These are phyloP conservation scores for Saccharomycopsis hybrid DNA, from an alignment of 1,139 yeast species.

Conservation along the genomic window DNA sequence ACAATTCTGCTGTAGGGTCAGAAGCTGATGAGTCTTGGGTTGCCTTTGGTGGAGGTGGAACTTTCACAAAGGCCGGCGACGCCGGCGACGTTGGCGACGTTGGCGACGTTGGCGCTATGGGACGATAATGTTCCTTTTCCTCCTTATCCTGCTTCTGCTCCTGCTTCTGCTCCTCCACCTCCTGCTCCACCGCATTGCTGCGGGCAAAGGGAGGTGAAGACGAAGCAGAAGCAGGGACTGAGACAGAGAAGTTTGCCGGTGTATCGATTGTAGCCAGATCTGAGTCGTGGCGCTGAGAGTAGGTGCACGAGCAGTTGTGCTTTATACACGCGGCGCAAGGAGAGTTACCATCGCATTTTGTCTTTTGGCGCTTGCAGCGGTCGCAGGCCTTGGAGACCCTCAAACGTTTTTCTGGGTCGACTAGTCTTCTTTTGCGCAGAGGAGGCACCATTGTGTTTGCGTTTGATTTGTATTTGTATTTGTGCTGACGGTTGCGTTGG, in stretches of 20 bases:
- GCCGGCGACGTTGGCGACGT: background rate
- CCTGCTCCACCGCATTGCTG: too few relatives aligned
- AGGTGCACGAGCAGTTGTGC: conserved; percentile 29
- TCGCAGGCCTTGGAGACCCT: conserved; percentile 57
- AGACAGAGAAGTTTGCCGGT: too few relatives aligned
- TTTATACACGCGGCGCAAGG: conserved; percentile 50
- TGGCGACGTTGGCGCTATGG: background rate
- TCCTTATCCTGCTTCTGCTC: too few relatives aligned
- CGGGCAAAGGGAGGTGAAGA: too few relatives aligned
- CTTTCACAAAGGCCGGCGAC: background rate
- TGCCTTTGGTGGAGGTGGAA: background rate
- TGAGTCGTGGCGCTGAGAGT: background rate
- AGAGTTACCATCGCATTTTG: conserved; percentile 52
- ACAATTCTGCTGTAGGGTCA: conserved; percentile 18
- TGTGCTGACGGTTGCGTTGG: background rate
- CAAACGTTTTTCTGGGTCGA: conserved; percentile 26
- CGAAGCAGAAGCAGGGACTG: too few relatives aligned
- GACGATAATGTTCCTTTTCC: too few relatives aligned
- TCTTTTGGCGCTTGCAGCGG: conserved; percentile 53
- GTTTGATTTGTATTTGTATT: background rate
- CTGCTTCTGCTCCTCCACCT: too few relatives aligned
- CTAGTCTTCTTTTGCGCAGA: conserved; percentile 5
- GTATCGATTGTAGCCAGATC: too few relatives aligned
- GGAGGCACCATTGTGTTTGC: background rate
- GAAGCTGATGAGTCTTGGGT: background rate